phyloP scores from a whole-genome alignment of 768 basidiomycete genomes.

The Tephrocybe rancida region DNA sequence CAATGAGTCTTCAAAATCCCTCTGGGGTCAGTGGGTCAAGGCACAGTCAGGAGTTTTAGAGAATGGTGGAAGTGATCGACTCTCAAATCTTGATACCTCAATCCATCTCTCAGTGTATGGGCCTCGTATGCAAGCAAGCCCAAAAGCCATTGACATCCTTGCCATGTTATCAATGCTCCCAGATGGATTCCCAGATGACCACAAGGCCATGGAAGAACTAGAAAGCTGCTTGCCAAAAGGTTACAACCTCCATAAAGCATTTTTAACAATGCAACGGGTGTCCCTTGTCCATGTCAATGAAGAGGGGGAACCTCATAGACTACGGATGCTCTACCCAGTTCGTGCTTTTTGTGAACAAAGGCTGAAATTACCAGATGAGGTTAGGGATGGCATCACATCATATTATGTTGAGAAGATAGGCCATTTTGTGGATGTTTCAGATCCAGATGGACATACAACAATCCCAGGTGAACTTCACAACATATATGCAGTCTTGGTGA shows the following conservation, averaged over 20 bases:
- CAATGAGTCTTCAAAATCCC: slow-evolving; percentile 19
- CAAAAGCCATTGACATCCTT: slow-evolving; percentile 7
- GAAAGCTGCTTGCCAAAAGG: not conserved
- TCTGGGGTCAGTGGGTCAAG: slow-evolving; percentile 19
- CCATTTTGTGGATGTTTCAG: too few species aligned
- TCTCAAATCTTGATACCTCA: slow-evolving; percentile 23
- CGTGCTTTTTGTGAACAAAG: not conserved
- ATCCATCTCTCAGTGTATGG: slow-evolving; percentile 20
- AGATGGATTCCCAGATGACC: slow-evolving; percentile 9
- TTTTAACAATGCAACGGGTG: not conserved
- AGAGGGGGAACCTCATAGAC: not conserved
- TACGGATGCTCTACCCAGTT: not conserved
- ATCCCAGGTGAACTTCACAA: too few species aligned
- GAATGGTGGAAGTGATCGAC: slow-evolving; percentile 18
- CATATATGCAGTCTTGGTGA: too few species aligned
- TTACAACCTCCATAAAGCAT: not conserved
- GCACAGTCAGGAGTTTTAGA: slow-evolving; percentile 19
- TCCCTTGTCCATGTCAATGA: not conserved
- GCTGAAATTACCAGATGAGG: not conserved
- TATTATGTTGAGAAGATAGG: too few species aligned
- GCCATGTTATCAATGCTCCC: slow-evolving; percentile 23
- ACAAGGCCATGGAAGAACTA: not conserved
- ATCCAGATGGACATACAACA: too few species aligned
- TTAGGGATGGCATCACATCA: too few species aligned
- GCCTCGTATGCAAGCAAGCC: slow-evolving; percentile 18